These are phyloP conservation scores for Jatropha podagrica DNA, from an alignment of 441 rosid genomes.

Conservation along the genomic window DNA sequence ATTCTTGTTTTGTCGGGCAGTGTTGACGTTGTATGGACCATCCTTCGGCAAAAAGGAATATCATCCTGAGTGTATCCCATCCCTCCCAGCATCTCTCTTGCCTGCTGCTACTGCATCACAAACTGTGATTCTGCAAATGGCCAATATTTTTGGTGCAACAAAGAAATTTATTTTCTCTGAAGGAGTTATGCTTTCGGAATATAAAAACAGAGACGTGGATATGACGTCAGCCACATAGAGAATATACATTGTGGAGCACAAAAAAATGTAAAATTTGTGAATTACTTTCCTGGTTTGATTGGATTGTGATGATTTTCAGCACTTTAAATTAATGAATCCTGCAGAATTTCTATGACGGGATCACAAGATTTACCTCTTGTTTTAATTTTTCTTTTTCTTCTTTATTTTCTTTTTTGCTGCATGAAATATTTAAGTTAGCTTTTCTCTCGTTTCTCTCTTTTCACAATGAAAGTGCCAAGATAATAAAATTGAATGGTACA, in stretches of 20 bases:
- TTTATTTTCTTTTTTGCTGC: too few relatives aligned
- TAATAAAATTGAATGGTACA: too few relatives aligned
- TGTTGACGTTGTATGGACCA: constrained; percentile 53
- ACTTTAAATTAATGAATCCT: not conserved
- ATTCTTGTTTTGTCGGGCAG: constrained; percentile 79
- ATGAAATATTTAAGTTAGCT: too few relatives aligned
- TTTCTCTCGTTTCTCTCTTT: too few relatives aligned
- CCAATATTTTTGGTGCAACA: constrained; percentile 56
- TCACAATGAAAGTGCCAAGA: too few relatives aligned
- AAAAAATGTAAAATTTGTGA: constrained; percentile 8
- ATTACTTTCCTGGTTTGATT: constrained; percentile 12
- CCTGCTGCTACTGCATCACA: constrained; percentile 51
- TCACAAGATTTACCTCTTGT: not conserved
- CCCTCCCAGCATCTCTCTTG: constrained; percentile 53
- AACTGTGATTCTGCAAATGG: constrained; percentile 55
- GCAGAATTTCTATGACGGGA: not conserved
- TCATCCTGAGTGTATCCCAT: constrained; percentile 70
- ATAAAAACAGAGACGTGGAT: constrained; percentile 26
- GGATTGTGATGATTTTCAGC: constrained; percentile 1
- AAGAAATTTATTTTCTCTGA: constrained; percentile 55
- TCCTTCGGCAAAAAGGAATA: constrained; percentile 59
- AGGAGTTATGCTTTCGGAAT: constrained; percentile 35
- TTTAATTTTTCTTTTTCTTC: not conserved
- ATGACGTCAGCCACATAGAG: constrained; percentile 25
- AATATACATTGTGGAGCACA: not conserved